phyloP scores from a whole-genome alignment of 495 filamentous ascomycete genomes.

The Barbatosphaeria neglecta region DNA sequence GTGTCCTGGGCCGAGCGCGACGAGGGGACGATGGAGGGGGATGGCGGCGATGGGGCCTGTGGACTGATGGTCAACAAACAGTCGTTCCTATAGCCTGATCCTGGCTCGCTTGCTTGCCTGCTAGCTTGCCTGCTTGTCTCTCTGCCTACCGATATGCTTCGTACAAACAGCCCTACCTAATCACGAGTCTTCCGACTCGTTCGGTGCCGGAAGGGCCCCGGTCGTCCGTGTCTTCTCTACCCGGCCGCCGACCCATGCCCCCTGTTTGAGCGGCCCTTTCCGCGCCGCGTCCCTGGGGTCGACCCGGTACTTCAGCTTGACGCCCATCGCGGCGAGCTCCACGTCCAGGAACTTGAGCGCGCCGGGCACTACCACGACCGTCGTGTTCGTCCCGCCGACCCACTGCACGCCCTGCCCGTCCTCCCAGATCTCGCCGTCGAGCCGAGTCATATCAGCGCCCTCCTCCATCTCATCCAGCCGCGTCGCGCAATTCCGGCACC shows the following conservation, averaged over 20 bases:
- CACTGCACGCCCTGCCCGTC: constrained; percentile 72
- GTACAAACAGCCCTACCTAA: too few species aligned
- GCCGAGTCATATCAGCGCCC: constrained; percentile 38
- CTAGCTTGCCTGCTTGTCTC: too few species aligned
- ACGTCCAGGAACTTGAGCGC: constrained; percentile 60
- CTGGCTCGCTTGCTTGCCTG: too few species aligned
- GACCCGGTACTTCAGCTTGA: constrained; percentile 77
- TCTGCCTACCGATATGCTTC: too few species aligned
- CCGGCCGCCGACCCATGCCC: not conserved
- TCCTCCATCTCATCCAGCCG: constrained; percentile 43
- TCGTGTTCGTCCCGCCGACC: constrained; percentile 81
- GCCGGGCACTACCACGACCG: constrained; percentile 82
- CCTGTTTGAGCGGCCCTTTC: constrained; percentile 25
- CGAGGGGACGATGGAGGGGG: too few species aligned
- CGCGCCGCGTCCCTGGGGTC: constrained; percentile 40
- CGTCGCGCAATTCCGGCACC: constrained; percentile 75
- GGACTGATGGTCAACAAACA: too few species aligned
- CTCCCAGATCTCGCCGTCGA: constrained; percentile 73
- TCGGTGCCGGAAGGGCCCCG: not conserved
- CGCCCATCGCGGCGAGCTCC: constrained; percentile 65
- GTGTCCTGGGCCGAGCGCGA: too few species aligned
- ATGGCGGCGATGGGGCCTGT: too few species aligned
- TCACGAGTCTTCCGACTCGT: not conserved
- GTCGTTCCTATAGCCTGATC: too few species aligned
- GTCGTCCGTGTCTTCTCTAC: not conserved